A percentile compares a stretch with the other conserved stretches of the same genome.
These are phyloP conservation scores for Aethionema arabicum DNA, from an alignment of 345 rosid species.

Conservation along the genomic window DNA sequence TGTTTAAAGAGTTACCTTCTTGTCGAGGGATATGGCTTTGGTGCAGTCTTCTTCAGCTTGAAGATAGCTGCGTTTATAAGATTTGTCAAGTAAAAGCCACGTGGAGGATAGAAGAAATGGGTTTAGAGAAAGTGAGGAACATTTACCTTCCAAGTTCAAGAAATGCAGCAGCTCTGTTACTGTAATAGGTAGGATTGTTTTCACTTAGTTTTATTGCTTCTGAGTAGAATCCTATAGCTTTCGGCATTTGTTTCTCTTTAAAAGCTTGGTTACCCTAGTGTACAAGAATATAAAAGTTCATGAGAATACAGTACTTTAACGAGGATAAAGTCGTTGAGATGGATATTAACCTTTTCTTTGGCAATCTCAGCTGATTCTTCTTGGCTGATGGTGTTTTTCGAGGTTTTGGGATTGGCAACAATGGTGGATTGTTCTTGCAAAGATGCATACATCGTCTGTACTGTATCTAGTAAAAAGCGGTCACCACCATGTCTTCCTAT, in stretches of 20 bases:
- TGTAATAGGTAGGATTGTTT: conserved; percentile 84
- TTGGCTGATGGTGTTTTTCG: conserved; percentile 41
- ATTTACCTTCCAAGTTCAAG: conserved; percentile 73
- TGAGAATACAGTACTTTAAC: background rate
- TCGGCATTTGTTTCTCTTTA: conserved; percentile 84
- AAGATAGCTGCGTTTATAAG: conserved; percentile 51
- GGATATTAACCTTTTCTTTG: conserved; percentile 75
- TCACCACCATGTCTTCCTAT: conserved; percentile 84
- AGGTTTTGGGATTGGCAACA: conserved; percentile 48
- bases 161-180: conserved; percentile 97
- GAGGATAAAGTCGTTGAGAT: conserved; percentile 10
- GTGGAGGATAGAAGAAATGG: background rate
- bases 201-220: conserved; percentile 85
- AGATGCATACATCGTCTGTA: conserved; percentile 60
- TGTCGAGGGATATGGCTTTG: conserved; percentile 76
- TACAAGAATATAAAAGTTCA: background rate
- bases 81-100: conserved; percentile 23
- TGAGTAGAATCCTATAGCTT: conserved; percentile 72
- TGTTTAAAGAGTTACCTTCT: conserved; percentile 60
- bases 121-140: conserved; percentile 10
- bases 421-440: conserved; percentile 67
- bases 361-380: conserved; percentile 75
- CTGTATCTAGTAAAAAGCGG: conserved; percentile 78
- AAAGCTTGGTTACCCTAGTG: conserved; percentile 90
- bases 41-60: conserved; percentile 94